These are phyloP conservation scores for Geotrichum aggregatum DNA, from an alignment of 1,139 yeast species.

Conservation along the genomic window DNA sequence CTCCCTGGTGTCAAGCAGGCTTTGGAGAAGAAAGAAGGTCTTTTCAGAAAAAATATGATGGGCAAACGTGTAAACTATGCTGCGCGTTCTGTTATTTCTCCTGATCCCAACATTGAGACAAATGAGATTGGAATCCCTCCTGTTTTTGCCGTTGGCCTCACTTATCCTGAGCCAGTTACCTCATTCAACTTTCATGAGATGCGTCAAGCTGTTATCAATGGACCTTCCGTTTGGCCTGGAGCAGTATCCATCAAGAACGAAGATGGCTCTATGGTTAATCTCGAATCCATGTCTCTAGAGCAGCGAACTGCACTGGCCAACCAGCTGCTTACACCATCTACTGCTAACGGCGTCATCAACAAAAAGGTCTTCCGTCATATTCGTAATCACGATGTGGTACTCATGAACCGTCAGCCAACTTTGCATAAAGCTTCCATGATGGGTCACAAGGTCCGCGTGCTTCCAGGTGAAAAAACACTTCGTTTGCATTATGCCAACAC, in stretches of 20 bases:
- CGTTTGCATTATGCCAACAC: slow-evolving; percentile 98
- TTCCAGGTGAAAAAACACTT: slow-evolving; percentile 95
- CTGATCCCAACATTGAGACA: slow-evolving; percentile 96
- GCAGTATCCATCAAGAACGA: slow-evolving; percentile 95
- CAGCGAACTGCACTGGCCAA: slow-evolving; percentile 96
- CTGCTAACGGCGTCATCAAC: slow-evolving; percentile 56
- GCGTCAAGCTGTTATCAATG: slow-evolving; percentile 92
- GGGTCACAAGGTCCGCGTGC: slow-evolving; percentile 97
- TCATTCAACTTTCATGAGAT: slow-evolving; percentile 83
- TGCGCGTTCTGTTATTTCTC: slow-evolving; percentile 97
- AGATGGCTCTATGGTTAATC: slow-evolving; percentile 82
- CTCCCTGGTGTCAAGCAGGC: slow-evolving; percentile 97
- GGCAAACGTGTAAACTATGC: slow-evolving; percentile 99
- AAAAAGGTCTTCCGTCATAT: slow-evolving; percentile 94
- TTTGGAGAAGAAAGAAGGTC: slow-evolving; percentile 96
- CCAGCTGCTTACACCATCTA: slow-evolving; percentile 84
- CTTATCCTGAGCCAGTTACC: slow-evolving; percentile 99
- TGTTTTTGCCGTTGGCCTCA: slow-evolving; percentile 88
- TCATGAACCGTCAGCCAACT: slow-evolving; percentile 99
- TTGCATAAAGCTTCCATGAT: slow-evolving; percentile 99
- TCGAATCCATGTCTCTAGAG: slow-evolving; percentile 84
- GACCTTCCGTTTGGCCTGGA: slow-evolving; percentile 98
- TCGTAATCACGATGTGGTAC: slow-evolving; percentile 88
- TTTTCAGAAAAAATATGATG: slow-evolving; percentile 99
- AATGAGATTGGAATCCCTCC: slow-evolving; percentile 99